Base-by-base conservation (phyloP, 2,329 filamentous ascomycete species). In the Lecanicillium sp. region DNA sequence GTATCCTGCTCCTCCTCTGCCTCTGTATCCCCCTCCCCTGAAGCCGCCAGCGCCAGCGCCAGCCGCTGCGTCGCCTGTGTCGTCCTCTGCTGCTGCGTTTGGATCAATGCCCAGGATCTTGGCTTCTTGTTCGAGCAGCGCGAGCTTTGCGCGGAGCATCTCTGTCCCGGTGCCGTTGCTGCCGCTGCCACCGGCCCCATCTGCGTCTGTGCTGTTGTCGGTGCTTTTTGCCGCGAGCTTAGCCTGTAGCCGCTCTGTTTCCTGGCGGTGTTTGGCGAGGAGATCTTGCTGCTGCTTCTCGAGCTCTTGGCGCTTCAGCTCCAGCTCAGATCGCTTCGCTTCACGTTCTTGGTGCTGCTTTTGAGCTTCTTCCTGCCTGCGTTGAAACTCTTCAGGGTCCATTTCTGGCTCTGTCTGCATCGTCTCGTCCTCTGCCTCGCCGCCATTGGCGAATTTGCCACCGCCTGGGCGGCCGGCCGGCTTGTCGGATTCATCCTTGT, bases 81-180 rank as follows among this genome's bases (percentile, higher is more conserved):
- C 68, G 3, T 67, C 62, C 2, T 41, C 40, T n/a, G 12, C 19
- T n/a, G 58, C 55, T 5, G 64, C 63, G 43, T 72, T 57, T 2
- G 78, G 73, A 50, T 85, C 78, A 22, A 88, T 69, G 7, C 83
- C 83, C 25, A 88, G 65, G 8, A 73, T 71, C 50, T 73, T 73
- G 12, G 84, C 84, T 58, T 88, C 84, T 16, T 77, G 78, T 53
- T 88, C 79, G 6, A 89, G 64, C n/a, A 73, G 76, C 2, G 81
- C 81, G 12, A 89, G 65, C 52, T 85, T 80, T 3, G 80, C 80
- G 32, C 78, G 77, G n/a, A 90, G 65, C 31, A 71, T 70, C 35
- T 80, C 76, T 2, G 81, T 81, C 47, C 48, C 8, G 52, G 48
- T 9, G 47, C 49, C 5, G 34, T 51, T 34, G 40, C 44, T 38